Base-by-base conservation (phyloP, 1,284 basidiomycete genomes). In the Exobasidium rhododendri region DNA sequence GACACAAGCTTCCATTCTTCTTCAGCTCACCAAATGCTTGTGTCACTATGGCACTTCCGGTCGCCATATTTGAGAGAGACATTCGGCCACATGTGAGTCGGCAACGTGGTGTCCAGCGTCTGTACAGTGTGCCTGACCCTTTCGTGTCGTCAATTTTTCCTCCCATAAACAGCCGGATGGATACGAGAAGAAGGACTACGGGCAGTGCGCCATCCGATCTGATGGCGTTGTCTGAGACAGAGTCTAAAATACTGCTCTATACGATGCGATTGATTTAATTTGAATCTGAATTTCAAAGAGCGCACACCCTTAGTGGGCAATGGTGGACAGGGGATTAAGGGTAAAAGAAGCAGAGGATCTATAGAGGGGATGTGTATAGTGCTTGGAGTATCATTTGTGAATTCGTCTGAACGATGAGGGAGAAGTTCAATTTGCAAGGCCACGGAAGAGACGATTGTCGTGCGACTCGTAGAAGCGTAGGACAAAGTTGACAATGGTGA, bases 61-160 rank as follows among this genome's bases (percentile, higher is more conserved):
- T 86, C 26, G 87, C 85, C 5, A 89, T 89, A 67, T 90, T 89
- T 70, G 87, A 89, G 58, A 84, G 86, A 84, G 85, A 88, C 73
- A 88, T 88, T 66, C 75, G 86, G 14, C 88, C 88, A 0, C 84
- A 83, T 61, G 83, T 83, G 3, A 84, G 87, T 22, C 86, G 87
- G 20, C 47, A 17, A 6, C 6, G 47, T 13, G 24, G 47, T 1
- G 77, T 88, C 46, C 82, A 80, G 62, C 86, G 84, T 26, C 20
- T 55, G 50, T 26, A 40, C 14, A 14, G 14, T 14, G 22, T 14
- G 43, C 43, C n/a, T 14, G 22, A n/a, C n/a, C 14, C 14, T 14
- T 44, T 44, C 43, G 14, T 22, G 43, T 14, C n/a, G n/a, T n/a
- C n/a, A n/a, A n/a, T n/a, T n/a, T n/a, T n/a, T n/a, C n/a, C n/a